These are phyloP conservation scores for Hypoxylon sp. DNA, from an alignment of 2,329 filamentous ascomycete species.

Conservation along the genomic window DNA sequence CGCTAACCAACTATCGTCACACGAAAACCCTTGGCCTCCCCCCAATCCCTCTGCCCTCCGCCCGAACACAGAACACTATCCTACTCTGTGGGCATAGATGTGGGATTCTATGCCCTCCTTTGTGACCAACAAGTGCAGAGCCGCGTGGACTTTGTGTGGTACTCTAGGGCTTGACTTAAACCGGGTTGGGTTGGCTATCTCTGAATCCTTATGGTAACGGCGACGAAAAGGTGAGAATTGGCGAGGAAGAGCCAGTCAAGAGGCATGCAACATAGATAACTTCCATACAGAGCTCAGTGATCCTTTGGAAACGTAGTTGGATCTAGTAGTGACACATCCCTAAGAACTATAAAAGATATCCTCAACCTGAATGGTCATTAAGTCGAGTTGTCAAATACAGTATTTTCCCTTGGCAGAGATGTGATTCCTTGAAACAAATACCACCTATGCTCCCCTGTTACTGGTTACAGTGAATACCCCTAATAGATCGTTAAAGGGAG, in stretches of 20 bases:
- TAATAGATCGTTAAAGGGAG: background rate
- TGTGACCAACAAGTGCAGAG: background rate
- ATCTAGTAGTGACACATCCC: background rate
- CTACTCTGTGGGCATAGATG: background rate
- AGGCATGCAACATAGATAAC: background rate
- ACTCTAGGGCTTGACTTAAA: background rate
- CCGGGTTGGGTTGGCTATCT: background rate
- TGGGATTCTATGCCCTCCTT: background rate
- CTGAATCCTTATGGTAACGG: background rate
- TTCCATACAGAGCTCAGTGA: background rate
- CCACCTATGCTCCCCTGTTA: background rate
- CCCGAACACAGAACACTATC: background rate
- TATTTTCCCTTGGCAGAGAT: background rate
- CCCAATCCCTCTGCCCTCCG: background rate
- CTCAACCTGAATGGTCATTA: background rate
- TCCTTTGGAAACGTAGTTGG: background rate
- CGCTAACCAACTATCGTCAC: constrained; percentile 9
- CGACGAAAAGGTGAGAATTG: background rate
- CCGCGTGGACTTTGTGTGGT: background rate
- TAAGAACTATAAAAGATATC: background rate
- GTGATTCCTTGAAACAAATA: background rate
- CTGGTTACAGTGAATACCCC: background rate
- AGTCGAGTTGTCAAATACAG: background rate
- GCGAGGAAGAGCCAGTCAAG: background rate
- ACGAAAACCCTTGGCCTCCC: constrained; percentile 2